A percentile compares a stretch with the other conserved stretches of the same genome.
phyloP scores from a whole-genome alignment of 257 asterid species.

The Ilex asprella region DNA sequence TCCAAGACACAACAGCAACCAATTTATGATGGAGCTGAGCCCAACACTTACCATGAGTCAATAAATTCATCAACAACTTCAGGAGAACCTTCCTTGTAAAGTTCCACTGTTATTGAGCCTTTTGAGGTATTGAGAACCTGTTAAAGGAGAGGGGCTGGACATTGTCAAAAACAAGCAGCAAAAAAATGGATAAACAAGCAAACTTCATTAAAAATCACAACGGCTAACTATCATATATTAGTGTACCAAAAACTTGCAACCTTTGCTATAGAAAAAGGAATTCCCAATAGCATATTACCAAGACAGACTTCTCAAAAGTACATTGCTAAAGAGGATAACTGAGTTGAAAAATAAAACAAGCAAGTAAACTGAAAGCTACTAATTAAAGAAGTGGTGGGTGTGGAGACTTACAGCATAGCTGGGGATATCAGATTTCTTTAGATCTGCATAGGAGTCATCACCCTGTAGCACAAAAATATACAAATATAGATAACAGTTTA shows the following conservation, averaged over 20 bases:
- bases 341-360: no score
- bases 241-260: neutral
- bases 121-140: conserved; percentile 78
- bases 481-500: neutral
- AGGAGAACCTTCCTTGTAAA: conserved; percentile 83
- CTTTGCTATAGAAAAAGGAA: neutral
- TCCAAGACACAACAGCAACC: conserved; percentile 8
- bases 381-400: neutral
- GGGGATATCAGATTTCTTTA: conserved; percentile 48
- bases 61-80: conserved; percentile 72
- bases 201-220: neutral
- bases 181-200: conserved; percentile 5
- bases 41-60: conserved; percentile 50
- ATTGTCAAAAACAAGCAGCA: neutral
- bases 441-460: conserved; percentile 23
- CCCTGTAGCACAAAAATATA: conserved; percentile 38
- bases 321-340: neutral
- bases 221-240: neutral
- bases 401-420: conserved; percentile 78
- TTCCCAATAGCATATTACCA: neutral
- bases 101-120: conserved; percentile 81
- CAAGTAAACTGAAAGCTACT: neutral
- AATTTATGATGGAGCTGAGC: neutral
- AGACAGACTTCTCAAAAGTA: no score
- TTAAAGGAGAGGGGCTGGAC: neutral